Conservation (phyloP, 202 grass and related monocot species). For the Elaeis oleifera region DNA sequence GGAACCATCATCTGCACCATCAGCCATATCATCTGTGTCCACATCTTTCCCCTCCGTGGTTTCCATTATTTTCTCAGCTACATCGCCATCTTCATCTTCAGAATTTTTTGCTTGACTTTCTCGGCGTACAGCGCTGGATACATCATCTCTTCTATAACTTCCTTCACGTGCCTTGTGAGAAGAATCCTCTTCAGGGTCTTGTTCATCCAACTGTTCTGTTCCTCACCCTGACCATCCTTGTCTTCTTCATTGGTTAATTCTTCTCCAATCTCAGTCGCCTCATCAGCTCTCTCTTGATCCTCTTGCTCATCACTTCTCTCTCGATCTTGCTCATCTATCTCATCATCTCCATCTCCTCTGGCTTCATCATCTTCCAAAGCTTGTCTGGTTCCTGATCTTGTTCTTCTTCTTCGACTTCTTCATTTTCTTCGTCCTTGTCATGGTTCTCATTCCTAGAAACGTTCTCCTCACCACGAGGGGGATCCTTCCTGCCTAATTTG, state of each 20-base stretch:
- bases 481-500: conserved; percentile 43
- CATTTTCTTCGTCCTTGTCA: conserved; percentile 5
- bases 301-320: conserved; percentile 15
- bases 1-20: not conserved
- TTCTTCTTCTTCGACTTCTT: conserved; percentile 16
- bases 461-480: conserved; percentile 8
- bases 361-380: conserved; percentile 22
- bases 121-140: conserved; percentile 9
- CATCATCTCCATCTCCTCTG: conserved; percentile 21
- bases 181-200: conserved; percentile 14
- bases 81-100: conserved; percentile 3
- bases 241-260: conserved; percentile 15
- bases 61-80: not conserved
- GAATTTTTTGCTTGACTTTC: not conserved
- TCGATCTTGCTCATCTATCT: conserved; percentile 14
- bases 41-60: not conserved
- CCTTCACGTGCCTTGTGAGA: conserved; percentile 10
- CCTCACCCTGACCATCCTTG: conserved; percentile 8
- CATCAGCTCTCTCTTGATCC: conserved; percentile 8
- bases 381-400: conserved; percentile 6
- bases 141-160: conserved; percentile 18
- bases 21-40: not conserved
- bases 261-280: not conserved
- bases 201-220: conserved; percentile 5
- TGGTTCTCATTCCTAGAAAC: not conserved